Evolutionary conservation across 495 filamentous ascomycete genomes (phyloP), one percentile per base, ranked within the genome.

Genomic region (Corynascus novoguineensis): DNA sequence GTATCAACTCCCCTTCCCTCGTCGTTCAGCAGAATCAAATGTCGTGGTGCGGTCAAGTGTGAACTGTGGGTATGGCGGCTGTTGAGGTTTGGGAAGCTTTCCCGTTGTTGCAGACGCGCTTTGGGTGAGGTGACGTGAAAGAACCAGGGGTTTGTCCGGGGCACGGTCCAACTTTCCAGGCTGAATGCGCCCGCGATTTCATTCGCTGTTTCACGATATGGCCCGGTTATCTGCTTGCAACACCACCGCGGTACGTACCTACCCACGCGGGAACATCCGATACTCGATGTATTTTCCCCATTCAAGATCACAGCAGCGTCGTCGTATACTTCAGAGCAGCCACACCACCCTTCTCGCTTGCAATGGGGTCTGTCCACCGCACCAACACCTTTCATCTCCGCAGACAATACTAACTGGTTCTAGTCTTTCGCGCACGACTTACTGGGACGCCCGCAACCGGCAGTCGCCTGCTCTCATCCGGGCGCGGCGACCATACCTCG

Each of bases 401-500:
- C 5, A 19, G 6, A 24, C 22, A 4, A 41, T 10, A 22, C 57
- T 46, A 27, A 46, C 53, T n/a, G 27, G 12, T 14, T 15, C 46
- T 63, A 92, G 87, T 62, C 75, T 87, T 64, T 86, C 86, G 21
- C 73, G 70, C 67, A 88, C 89, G 14, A 87, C 86, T 58, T 98
- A 98, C 79, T 97, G 97, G 75, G 88, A 95, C 72, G 81, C 84
- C 66, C 76, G 88, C 64, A 85, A 87, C 73, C 83, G 84, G 60
- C 89, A 90, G 70, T 84, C 84, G 28, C 82, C 88, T 24, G 86
- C 93, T 22, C 84, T 99, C 56, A 84, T 95, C 65, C 87, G 93
- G 53, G 95, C 93, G 52, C 85, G 93, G 56, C 82, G 86, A 62
- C 93, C 95, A 46, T 97, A 90, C 72, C 83, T 99, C 15, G 73